These are phyloP conservation scores for Mimosa bimucronata DNA, from an alignment of 306 rosid genomes.

Conservation along the genomic window DNA sequence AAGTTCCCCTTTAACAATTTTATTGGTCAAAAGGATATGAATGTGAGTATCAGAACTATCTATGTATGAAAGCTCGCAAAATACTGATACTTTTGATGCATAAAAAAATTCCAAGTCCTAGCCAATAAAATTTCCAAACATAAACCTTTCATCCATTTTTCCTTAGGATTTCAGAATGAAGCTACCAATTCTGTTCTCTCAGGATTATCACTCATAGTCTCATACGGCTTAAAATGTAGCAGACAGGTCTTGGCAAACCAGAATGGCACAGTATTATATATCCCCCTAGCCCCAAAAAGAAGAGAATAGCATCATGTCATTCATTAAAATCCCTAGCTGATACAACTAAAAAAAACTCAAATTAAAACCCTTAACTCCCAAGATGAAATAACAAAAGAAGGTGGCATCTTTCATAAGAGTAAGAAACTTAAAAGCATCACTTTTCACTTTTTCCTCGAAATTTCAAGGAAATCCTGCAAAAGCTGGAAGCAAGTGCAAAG, in stretches of 20 bases:
- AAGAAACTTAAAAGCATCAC: background rate
- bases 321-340: background rate
- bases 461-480: background rate
- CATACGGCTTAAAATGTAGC: background rate
- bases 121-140: too few species aligned
- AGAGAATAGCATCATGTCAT: background rate
- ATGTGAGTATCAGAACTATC: too few species aligned
- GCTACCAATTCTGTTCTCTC: background rate
- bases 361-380: background rate
- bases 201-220: background rate
- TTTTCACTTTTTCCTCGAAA: background rate
- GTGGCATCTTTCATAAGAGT: background rate
- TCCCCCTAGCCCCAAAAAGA: background rate
- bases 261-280: background rate
- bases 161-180: background rate
- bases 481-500: background rate
- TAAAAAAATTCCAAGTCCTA: too few species aligned
- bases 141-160: too few species aligned
- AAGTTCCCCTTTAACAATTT: too few species aligned
- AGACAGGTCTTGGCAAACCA: background rate
- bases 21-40: too few species aligned
- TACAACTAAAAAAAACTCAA: background rate
- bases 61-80: too few species aligned
- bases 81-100: too few species aligned
- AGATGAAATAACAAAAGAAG: background rate